Evolutionary conservation across 176 grass and related monocot species (phyloP).

Genomic region (Rhynchospora tenuis): DNA sequence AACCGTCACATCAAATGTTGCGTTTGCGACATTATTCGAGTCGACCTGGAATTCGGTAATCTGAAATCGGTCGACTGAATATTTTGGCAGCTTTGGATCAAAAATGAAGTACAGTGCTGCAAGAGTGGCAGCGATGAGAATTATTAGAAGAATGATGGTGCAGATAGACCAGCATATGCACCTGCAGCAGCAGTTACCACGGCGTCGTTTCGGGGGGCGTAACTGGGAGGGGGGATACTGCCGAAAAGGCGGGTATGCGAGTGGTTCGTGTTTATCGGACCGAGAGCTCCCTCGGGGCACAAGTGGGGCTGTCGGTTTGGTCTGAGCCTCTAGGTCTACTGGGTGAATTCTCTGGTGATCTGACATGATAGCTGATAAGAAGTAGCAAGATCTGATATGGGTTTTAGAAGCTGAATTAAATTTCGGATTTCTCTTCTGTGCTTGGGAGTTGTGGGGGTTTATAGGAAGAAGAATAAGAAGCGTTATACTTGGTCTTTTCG

Average conservation of each 20-base stretch:
- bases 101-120: conserved; percentile 53
- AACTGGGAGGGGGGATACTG: background rate
- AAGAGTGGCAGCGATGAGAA: conserved; percentile 29
- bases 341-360: conserved; percentile 87
- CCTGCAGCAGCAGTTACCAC: conserved; percentile 48
- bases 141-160: conserved; percentile 16
- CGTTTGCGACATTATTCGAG: conserved; percentile 29
- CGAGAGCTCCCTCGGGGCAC: conserved; percentile 32
- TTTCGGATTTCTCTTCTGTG: conserved; percentile 19
- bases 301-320: conserved; percentile 37
- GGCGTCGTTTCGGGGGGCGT: background rate
- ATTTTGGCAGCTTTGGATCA: conserved; percentile 64
- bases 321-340: conserved; percentile 56
- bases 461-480: background rate
- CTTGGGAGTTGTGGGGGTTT: background rate
- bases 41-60: conserved; percentile 47
- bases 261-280: conserved; percentile 48
- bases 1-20: conserved; percentile 64
- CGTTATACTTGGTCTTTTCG: background rate
- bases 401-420: background rate
- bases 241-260: conserved; percentile 4
- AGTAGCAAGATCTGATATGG: background rate
- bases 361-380: conserved; percentile 32
- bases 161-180: conserved; percentile 39
- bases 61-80: conserved; percentile 63